Evolutionary conservation across 169 alveolate genomes (phyloP).

Genomic region (Eimeria sp.): DNA sequence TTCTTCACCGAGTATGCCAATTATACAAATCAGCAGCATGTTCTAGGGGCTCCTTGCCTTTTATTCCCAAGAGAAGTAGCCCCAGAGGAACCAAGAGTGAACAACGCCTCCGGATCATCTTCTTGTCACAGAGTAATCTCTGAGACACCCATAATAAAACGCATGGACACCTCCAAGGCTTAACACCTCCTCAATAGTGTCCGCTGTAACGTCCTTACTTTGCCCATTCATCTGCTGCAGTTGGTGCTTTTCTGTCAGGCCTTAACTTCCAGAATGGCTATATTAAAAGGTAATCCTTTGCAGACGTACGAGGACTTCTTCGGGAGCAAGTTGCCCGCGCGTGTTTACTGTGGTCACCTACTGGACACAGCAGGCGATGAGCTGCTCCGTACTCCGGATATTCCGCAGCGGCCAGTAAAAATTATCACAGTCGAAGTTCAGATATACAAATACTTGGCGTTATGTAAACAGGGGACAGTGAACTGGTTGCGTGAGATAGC

Average conservation of each 20-base stretch:
- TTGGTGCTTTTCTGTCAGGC: background rate
- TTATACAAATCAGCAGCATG: background rate
- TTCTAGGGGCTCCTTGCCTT: conserved; percentile 29
- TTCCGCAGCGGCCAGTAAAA: background rate
- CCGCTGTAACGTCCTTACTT: background rate
- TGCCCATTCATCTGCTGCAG: background rate
- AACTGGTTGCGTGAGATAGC: background rate
- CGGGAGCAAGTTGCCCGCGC: background rate
- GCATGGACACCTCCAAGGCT: background rate
- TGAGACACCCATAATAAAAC: conserved; percentile 5
- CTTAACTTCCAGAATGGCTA: background rate
- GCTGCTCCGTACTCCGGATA: background rate
- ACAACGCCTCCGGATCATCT: background rate
- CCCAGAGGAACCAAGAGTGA: background rate
- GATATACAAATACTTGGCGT: background rate
- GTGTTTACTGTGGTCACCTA: conserved; percentile 9
- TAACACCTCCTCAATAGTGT: background rate
- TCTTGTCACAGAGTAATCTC: background rate
- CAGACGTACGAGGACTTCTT: background rate
- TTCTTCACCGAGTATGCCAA: background rate
- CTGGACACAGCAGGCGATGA: background rate
- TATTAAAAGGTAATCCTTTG: background rate
- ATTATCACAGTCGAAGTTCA: background rate
- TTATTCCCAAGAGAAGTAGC: background rate
- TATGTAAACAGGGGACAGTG: background rate